Evolutionary conservation across 768 basidiomycete species (phyloP).

Genomic region (Nevesoporus exiguus): DNA sequence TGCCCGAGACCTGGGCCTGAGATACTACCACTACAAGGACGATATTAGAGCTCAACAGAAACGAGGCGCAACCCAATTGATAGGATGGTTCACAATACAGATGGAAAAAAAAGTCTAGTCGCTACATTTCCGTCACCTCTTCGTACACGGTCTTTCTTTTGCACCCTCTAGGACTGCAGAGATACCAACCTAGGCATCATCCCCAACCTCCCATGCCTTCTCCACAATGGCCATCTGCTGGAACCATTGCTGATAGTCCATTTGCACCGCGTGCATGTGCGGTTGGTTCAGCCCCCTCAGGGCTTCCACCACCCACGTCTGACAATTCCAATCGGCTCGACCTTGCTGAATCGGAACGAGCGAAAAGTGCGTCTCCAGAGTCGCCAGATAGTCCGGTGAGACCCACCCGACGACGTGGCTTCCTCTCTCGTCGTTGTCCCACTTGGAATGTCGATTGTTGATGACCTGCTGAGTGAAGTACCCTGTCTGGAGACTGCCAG

Average conservation of each 20-base stretch:
- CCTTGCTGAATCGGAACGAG: conserved; percentile 14
- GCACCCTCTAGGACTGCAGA: not conserved
- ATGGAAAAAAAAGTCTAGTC: too few relatives aligned
- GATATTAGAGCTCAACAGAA: not conserved
- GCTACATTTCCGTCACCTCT: too few relatives aligned
- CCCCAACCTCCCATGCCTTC: conserved; percentile 15
- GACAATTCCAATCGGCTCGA: not conserved
- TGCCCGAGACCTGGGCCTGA: too few relatives aligned
- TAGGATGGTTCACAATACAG: too few relatives aligned
- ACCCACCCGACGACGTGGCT: conserved; percentile 13
- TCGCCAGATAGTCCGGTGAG: not conserved
- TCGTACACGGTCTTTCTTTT: not conserved
- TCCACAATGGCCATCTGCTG: conserved; percentile 17
- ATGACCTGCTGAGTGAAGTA: conserved; percentile 17
- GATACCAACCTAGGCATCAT: conserved; percentile 7
- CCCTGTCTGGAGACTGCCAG: not conserved
- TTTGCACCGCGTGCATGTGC: conserved; percentile 17
- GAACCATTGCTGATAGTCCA: conserved; percentile 9
- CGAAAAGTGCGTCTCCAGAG: not conserved
- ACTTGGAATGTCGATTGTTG: conserved; percentile 12
- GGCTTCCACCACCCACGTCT: conserved; percentile 22
- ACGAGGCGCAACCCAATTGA: not conserved
- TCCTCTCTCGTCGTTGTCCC: conserved; percentile 13
- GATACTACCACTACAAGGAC: not conserved
- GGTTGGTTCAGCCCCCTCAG: conserved; percentile 10